Base-by-base conservation (phyloP, 73 alveolate species). In the Stentor roeselii region DNA sequence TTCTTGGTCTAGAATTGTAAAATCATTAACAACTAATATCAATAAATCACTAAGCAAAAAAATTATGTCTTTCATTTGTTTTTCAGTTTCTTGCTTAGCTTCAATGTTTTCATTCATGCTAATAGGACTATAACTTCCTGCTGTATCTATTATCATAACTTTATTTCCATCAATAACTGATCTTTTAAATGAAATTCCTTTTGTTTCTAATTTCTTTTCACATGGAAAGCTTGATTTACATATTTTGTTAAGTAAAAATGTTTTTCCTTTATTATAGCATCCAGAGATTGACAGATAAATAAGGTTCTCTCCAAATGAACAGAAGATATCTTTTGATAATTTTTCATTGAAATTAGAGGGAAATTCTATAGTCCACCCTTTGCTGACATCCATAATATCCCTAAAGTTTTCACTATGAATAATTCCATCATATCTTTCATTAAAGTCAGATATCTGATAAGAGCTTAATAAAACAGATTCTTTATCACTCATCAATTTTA, bases 101-200 rank as follows among this genome's bases (percentile, higher is more conserved):
- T 59, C 86, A 0, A 84, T 67, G 3, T 78, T 75, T 3, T 84
- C 78, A 37, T 84, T 83, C 27, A 84, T 59, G 32, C 75, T 84
- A 14, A 84, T 85, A 38, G 89, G 89, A 84, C 76, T 36, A 27
- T 84, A 84, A 3, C 86, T 60, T 32, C 89, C 89, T 40, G 89
- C 89, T 15, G 89, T 84, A 31, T 84, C 89, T 32, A 84, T 78
- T 3, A 84, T 42, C 4, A 84, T 84, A 38, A 84, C 50, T 38
- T 84, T 84, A 6, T 85, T 85, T n/a, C n/a, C n/a, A n/a, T n/a
- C n/a, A 60, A 82, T 83, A 82, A 61, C 40, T 0, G 74, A 82
- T 61, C 74, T 82, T n/a, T 82, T 82, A 59, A 82, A 82, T 3
- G 88, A 82, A 32, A 82, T 82, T 11, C 88, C 88, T 59, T 39